Conservation (phyloP, 1,284 basidiomycete genomes). For the Cutaneotrichosporon cutaneum region DNA sequence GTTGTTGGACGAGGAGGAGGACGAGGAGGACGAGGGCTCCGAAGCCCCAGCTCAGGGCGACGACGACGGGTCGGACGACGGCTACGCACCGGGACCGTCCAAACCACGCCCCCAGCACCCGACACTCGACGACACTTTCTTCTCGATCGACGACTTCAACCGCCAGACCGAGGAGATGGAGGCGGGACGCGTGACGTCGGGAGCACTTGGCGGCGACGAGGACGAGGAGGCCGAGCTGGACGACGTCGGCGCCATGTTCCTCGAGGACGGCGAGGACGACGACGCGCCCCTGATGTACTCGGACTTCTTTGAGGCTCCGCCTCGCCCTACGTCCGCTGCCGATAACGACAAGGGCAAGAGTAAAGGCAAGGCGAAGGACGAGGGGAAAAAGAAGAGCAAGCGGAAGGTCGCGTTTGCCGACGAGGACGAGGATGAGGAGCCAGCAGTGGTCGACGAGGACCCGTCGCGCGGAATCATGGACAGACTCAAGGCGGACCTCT, state of each 20-base stretch:
- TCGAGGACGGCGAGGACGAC: constrained; percentile 51
- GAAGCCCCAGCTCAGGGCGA: constrained; percentile 41
- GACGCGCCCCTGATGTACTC: constrained; percentile 53
- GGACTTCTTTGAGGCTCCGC: constrained; percentile 65
- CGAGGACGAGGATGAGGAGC: constrained; percentile 40
- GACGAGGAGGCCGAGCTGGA: constrained; percentile 60
- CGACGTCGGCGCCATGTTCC: constrained; percentile 41
- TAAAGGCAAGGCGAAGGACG: constrained; percentile 25
- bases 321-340: constrained; percentile 1
- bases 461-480: constrained; percentile 52
- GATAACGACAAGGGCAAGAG: constrained; percentile 36
- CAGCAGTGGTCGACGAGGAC: constrained; percentile 30
- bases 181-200: constrained; percentile 63
- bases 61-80: constrained; percentile 23
- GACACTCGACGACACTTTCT: constrained; percentile 89
- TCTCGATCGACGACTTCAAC: constrained; percentile 86
- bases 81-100: constrained; percentile 44
- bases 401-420: constrained; percentile 39
- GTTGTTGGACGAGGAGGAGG: constrained; percentile 39
- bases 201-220: constrained; percentile 58
- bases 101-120: constrained; percentile 54
- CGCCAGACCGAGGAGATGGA: constrained; percentile 79
- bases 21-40: constrained; percentile 52
- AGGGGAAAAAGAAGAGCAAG: constrained; percentile 50
- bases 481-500: constrained; percentile 58